phyloP scores from a whole-genome alignment of 129 eudicot species.

The Dittrichia graveolens region DNA sequence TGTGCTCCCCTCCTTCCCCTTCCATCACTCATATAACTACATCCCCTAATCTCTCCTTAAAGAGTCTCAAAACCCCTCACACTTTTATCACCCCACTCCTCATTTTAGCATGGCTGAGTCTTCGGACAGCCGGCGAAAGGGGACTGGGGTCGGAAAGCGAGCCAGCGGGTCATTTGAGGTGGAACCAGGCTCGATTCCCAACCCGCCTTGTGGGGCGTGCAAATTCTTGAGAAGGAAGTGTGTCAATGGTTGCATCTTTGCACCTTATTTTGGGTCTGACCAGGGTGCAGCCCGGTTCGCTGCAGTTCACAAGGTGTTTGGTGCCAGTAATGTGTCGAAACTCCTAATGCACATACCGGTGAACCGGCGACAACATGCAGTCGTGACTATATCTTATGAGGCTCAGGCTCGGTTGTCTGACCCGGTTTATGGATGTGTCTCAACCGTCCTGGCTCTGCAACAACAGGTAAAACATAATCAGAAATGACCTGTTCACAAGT shows the following conservation, averaged over 20 bases:
- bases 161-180: constrained; percentile 18
- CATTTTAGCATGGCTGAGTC: constrained; percentile 56
- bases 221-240: constrained; percentile 92
- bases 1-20: constrained; percentile 55
- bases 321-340: constrained; percentile 93
- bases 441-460: constrained; percentile 84
- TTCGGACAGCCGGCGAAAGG: constrained; percentile 40
- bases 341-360: constrained; percentile 70
- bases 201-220: constrained; percentile 90
- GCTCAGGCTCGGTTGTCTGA: constrained; percentile 93
- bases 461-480: constrained; percentile 60
- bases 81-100: constrained; percentile 17
- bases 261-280: constrained; percentile 86
- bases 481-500: too few relatives aligned
- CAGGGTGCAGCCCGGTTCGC: constrained; percentile 96
- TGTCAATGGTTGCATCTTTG: constrained; percentile 76
- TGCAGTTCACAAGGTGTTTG: constrained; percentile 92
- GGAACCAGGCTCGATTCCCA: constrained; percentile 20
- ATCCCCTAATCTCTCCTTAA: constrained; percentile 31
- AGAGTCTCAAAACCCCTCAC: constrained; percentile 20
- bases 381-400: constrained; percentile 78
- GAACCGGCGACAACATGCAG: constrained; percentile 76
- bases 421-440: constrained; percentile 92
- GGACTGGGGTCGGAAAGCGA: constrained; percentile 42
- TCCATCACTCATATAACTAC: constrained; percentile 43